Evolutionary conservation across 768 basidiomycete species (phyloP).

Genomic region (Mycena leptocephala): DNA sequence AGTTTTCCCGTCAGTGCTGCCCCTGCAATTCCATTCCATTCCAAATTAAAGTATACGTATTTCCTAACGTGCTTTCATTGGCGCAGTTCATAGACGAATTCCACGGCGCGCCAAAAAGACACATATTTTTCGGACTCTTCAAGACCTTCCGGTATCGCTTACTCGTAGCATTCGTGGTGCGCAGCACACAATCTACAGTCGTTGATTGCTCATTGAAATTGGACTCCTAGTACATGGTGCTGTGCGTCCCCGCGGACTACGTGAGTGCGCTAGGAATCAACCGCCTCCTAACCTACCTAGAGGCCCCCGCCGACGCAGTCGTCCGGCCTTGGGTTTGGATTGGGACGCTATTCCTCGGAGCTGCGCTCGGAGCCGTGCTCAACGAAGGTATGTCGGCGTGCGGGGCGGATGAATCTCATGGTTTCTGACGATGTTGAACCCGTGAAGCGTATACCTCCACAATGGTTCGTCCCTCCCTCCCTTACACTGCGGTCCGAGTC

Average conservation of each 20-base stretch:
- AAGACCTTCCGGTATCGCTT: neutral
- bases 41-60: no score
- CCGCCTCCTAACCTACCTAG: neutral
- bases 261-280: neutral
- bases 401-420: neutral
- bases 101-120: conserved; percentile 29
- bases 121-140: neutral
- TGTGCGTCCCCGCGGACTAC: conserved; percentile 2
- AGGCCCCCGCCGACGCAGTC: conserved; percentile 49
- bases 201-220: neutral
- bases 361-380: conserved; percentile 53
- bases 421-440: neutral
- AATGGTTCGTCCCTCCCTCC: no score
- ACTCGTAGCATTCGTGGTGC: neutral
- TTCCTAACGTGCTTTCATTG: no score
- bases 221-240: neutral
- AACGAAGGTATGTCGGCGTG: neutral
- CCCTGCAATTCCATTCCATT: no score
- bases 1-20: neutral
- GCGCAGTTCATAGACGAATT: neutral
- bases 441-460: neutral
- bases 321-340: conserved; percentile 84
- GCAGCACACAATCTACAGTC: neutral
- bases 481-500: no score
- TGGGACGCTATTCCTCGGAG: conserved; percentile 63